Evolutionary conservation across 441 rosid species (phyloP), one percentile per base, ranked within the genome.

Genomic region (Pelargonium australe): DNA sequence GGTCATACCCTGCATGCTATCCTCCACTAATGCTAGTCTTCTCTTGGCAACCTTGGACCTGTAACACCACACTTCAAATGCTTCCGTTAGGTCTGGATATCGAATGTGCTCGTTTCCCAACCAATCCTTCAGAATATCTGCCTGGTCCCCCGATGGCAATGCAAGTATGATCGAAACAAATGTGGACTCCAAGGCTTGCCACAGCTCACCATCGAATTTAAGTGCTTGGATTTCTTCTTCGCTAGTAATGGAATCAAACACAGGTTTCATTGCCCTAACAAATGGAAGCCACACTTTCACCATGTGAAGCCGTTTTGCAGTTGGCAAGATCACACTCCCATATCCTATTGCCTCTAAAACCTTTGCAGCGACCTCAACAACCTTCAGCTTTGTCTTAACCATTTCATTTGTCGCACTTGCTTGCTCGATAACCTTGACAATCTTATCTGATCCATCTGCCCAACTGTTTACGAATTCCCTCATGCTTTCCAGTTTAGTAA

Each of bases 51-150:
- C 87, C 82, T 89, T 94, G 68, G 97, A 83, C 80, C 96, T 78
- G 77, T 81, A 88, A 80, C 97, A 89, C 97, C 97, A 91, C 57
- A 83, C 83, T 77, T 94, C 95, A 69, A 91, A 91, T 58, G 93
- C 98, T 77, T 94, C 97, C 0, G 94, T 85, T 67, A 94, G 80
- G 80, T 94, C 96, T n/a, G 97, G 96, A 84, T 89, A 89, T 41
- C 31, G 69, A 62, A 80, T 53, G 72, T 81, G 76, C 65, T 85
- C 82, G 4, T 78, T 84, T 20, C 76, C 80, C 72, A 89, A 77
- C 97, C 99, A 94, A 61, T 88, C 95, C 2, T 84, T 80, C 80
- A 94, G 77, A 81, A 94, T 85, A 81, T 85, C 85, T 20, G 97
- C 90, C 75, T 89, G 96, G 57, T 91, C 87, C 20, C 73, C 76